Percentiles rank a stretch among this genome's conserved stretches.
phyloP scores from a whole-genome alignment of 1,139 yeast species.

The Sugiyamaella sp. region DNA sequence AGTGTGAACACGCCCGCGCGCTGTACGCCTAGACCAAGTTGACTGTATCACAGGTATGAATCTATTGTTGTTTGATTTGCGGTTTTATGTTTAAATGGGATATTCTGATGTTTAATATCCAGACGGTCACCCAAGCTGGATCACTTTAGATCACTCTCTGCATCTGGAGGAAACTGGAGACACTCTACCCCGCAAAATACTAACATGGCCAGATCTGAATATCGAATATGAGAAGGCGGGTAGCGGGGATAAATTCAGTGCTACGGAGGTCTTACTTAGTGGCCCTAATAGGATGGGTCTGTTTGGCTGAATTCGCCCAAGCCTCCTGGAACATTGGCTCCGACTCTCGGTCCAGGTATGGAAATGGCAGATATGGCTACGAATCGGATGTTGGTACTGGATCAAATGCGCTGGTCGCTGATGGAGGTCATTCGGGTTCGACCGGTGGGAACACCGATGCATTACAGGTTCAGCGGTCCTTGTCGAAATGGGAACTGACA shows the following conservation, averaged over 20 bases:
- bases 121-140: too few relatives aligned
- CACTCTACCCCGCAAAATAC: background rate
- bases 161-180: too few relatives aligned
- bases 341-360: background rate
- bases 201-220: background rate
- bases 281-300: slow-evolving; percentile 11
- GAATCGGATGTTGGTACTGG: background rate
- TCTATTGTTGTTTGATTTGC: too few relatives aligned
- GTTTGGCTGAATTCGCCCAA: slow-evolving; percentile 3
- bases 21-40: slow-evolving; percentile 6
- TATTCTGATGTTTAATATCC: too few relatives aligned
- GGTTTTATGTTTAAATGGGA: too few relatives aligned
- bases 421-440: slow-evolving; percentile 1
- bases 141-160: too few relatives aligned
- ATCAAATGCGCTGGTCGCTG: slow-evolving; percentile 10
- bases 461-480: slow-evolving; percentile 8
- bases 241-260: background rate
- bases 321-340: slow-evolving; percentile 4
- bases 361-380: background rate
- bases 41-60: too few relatives aligned
- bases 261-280: slow-evolving; percentile 1
- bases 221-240: slow-evolving; percentile 5
- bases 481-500: slow-evolving; percentile 61
- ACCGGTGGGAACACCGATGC: background rate
- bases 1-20: slow-evolving; percentile 6